Evolutionary conservation across 331 rosid species (phyloP).

Genomic region (Acacia pycnantha): DNA sequence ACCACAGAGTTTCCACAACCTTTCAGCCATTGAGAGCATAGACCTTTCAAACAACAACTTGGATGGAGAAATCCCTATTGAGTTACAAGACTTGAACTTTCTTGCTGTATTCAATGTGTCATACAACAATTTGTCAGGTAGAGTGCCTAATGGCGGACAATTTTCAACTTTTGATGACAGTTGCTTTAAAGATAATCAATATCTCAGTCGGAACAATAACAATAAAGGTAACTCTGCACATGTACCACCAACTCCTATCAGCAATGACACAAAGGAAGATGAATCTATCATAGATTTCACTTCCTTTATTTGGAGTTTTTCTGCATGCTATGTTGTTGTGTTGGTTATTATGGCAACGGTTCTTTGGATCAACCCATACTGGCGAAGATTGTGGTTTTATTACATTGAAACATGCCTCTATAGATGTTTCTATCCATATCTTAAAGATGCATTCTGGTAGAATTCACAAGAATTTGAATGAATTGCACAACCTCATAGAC

Average conservation of each 20-base stretch:
- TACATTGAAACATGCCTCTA: background rate
- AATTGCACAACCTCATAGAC: background rate
- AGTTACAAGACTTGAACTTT: background rate
- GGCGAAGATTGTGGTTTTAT: constrained; percentile 19
- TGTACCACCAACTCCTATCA: background rate
- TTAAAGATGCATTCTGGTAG: background rate
- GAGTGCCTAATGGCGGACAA: background rate
- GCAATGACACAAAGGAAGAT: background rate
- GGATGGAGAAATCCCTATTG: constrained; percentile 26
- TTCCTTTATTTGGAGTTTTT: constrained; percentile 28
- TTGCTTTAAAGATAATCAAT: constrained; percentile 4
- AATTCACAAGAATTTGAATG: background rate
- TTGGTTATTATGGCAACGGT: background rate
- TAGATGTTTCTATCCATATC: background rate
- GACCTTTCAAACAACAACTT: constrained; percentile 33
- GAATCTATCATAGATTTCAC: constrained; percentile 12
- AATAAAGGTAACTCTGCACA: background rate
- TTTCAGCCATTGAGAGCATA: constrained; percentile 23
- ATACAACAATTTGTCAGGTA: constrained; percentile 16
- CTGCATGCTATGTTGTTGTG: background rate
- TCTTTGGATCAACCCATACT: constrained; percentile 5
- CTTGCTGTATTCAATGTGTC: constrained; percentile 26
- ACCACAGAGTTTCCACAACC: background rate
- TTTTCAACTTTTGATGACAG: constrained; percentile 6
- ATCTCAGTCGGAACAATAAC: background rate